Evolutionary conservation across 2,329 filamentous ascomycete genomes (phyloP), one percentile per base, ranked within the genome.

Genomic region (Pseudogymnoascus sp.): DNA sequence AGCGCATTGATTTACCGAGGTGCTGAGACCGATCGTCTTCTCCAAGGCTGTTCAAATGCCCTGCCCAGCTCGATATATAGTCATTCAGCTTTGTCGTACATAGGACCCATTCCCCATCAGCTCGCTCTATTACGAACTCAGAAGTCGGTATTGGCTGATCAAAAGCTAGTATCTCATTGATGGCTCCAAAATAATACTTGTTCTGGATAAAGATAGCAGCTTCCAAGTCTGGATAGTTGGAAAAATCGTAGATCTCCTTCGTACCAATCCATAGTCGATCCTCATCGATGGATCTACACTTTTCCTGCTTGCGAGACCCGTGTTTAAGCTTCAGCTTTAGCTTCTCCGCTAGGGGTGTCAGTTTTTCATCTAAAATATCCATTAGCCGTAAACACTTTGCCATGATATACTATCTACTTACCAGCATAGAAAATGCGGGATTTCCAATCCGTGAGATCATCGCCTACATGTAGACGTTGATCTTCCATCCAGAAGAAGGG

Each of bases 161-260:
- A 33, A 55, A 33, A 7, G 48, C 48, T 7, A 55, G 10, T 3
- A 55, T 2, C 29, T 55, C 29, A 55, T 55, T 55, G n/a, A 55
- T 55, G 29, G 48, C 48, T 31, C 48, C 48, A 13, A 55, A 55
- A 33, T 55, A 55, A n/a, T 55, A 55, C 48, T 55, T 55, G 48
- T 55, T 55, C 29, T 55, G 48, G 48, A 55, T 29, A 33, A 55
- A 55, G 8, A 55, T 33, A 12, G 48, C 48, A 33, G 48, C 48
- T 55, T 55, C 48, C 5, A 55, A 33, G 48, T 55, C 48, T 33
- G 9, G 48, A 55, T 55, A 55, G 48, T 55, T 55, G n/a, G 48
- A 55, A 33, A 55, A 55, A 55, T 55, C 29, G 15, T 55, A 55
- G 9, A 55, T 9, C 2, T 55, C 6, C 8, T 33, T 18, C 15